Conservation (phyloP, 495 filamentous ascomycete genomes). For the Neurospora sp. region DNA sequence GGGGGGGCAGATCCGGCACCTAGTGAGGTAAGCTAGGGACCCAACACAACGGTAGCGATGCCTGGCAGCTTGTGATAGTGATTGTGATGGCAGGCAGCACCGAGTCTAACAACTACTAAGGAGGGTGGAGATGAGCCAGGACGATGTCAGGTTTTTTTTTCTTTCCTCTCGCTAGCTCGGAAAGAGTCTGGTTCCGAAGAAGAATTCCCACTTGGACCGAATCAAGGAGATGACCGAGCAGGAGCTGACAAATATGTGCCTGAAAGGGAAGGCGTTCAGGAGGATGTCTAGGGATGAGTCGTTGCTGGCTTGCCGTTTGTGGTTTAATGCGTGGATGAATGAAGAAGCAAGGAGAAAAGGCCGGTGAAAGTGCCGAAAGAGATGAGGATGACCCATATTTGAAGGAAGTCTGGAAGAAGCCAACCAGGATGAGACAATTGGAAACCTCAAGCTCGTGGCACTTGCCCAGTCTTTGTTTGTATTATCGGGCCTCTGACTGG, state of each 20-base stretch:
- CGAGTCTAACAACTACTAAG: not conserved
- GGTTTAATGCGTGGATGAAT: not conserved
- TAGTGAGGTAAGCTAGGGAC: not conserved
- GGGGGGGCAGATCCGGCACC: not conserved
- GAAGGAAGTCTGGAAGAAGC: not conserved
- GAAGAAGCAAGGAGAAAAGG: not conserved
- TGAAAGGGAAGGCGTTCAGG: not conserved
- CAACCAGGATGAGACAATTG: not conserved
- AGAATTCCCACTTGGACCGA: not conserved
- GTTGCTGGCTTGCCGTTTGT: not conserved
- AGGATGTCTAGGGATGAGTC: not conserved
- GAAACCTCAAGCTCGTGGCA: not conserved
- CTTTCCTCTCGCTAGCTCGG: not conserved
- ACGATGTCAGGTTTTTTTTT: not conserved
- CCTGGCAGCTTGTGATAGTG: not conserved
- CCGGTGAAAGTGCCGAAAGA: not conserved
- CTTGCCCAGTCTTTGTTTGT: not conserved
- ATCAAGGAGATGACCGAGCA: not conserved
- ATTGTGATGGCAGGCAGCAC: not conserved
- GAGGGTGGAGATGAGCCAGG: not conserved
- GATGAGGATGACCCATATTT: not conserved
- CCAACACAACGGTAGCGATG: not conserved
- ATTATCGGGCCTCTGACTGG: not conserved
- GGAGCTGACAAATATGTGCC: not conserved
- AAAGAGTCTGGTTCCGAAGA: not conserved